Conservation (phyloP, 2,329 filamentous ascomycete genomes). For the Bipolaris sorokiniana region DNA sequence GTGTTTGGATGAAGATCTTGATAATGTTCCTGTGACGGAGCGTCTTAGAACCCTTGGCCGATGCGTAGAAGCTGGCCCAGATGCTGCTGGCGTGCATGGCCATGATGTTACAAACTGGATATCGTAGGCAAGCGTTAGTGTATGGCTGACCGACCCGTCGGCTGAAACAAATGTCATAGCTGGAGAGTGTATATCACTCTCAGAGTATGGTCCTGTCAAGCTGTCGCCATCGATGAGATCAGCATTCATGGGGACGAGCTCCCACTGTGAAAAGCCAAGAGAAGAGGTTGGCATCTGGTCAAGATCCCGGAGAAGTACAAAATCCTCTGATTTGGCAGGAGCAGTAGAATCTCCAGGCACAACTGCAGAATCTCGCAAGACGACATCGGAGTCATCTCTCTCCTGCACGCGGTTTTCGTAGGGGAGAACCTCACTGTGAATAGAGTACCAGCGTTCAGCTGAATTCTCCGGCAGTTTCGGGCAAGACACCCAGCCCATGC, state of each 20-base stretch:
- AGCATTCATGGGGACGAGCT: conserved; percentile 30
- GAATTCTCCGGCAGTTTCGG: conserved; percentile 50
- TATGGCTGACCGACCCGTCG: conserved; percentile 19
- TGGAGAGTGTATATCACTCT: conserved; percentile 35
- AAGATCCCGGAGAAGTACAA: conserved; percentile 48
- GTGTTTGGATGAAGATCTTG: conserved; percentile 43
- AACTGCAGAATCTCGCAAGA: conserved; percentile 46
- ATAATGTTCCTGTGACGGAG: conserved; percentile 31
- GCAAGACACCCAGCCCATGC: conserved; percentile 62
- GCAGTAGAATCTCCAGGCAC: conserved; percentile 31
- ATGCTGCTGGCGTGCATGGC: conserved; percentile 57
- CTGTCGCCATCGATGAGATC: conserved; percentile 35
- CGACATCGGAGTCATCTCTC: conserved; percentile 30
- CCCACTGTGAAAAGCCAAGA: conserved; percentile 37
- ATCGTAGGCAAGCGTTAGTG: conserved; percentile 55
- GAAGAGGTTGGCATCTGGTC: conserved; percentile 21
- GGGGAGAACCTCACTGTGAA: conserved; percentile 47
- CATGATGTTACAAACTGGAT: conserved; percentile 62
- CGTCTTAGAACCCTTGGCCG: conserved; percentile 34
- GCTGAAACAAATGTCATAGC: conserved; percentile 45
- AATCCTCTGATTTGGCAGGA: conserved; percentile 42
- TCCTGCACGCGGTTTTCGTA: conserved; percentile 51
- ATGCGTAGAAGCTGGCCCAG: conserved; percentile 23
- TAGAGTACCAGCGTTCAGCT: conserved; percentile 58
- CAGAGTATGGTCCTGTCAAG: conserved; percentile 17